Conservation (phyloP, 805 yeast species). For the Alloascoidea africana region DNA sequence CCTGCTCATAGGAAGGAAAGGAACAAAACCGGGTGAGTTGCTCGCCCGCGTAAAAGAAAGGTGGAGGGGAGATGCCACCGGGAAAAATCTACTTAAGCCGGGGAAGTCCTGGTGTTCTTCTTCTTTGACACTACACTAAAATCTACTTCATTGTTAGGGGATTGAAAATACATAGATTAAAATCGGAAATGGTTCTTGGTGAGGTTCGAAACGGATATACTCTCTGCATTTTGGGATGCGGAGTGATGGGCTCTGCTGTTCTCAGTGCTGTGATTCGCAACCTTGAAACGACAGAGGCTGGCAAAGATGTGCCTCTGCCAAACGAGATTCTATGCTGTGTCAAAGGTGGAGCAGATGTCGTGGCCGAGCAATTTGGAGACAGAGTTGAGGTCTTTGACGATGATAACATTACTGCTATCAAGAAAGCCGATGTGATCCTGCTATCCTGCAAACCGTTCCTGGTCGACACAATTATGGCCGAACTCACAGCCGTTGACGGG, state of each 20-base stretch:
- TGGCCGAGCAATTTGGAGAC: constrained; percentile 34
- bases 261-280: constrained; percentile 57
- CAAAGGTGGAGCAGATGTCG: constrained; percentile 34
- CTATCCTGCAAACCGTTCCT: constrained; percentile 84
- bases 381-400: constrained; percentile 32
- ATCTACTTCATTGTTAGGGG: too few relatives aligned
- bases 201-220: constrained; percentile 24
- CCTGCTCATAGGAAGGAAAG: too few relatives aligned
- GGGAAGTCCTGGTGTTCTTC: too few relatives aligned
- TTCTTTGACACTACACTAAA: too few relatives aligned
- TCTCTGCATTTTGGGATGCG: constrained; percentile 77
- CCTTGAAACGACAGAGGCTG: constrained; percentile 13
- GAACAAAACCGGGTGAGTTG: too few relatives aligned
- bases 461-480: constrained; percentile 43
- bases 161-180: too few relatives aligned
- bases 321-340: constrained; percentile 67
- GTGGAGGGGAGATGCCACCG: too few relatives aligned
- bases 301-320: constrained; percentile 40
- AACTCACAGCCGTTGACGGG: constrained; percentile 22
- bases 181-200: constrained; percentile 1
- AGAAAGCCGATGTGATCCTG: constrained; percentile 51
- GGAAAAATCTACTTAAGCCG: too few relatives aligned
- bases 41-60: too few relatives aligned
- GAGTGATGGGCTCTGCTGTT: constrained; percentile 93
- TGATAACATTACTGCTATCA: constrained; percentile 42